Evolutionary conservation across 2,329 filamentous ascomycete species (phyloP).

Genomic region (Ophiostoma himal-ulmi): DNA sequence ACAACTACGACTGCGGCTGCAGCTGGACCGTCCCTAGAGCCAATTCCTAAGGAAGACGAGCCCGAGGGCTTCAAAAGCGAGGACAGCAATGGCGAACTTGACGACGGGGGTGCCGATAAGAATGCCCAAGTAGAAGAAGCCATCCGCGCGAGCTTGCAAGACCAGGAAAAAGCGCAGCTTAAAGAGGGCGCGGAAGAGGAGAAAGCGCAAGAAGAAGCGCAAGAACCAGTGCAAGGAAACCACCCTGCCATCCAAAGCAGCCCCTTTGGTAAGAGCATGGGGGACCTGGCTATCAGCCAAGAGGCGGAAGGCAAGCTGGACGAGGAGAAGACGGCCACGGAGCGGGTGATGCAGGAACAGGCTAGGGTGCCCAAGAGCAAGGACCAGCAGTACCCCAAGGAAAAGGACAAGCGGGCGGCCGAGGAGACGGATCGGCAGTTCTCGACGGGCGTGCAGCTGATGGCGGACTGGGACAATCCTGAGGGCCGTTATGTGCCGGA

Average conservation of each 20-base stretch:
- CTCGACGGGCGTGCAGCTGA: slow-evolving; percentile 15
- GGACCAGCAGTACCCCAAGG: slow-evolving; percentile 3
- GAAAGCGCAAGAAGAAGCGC: neutral
- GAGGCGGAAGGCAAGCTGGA: neutral
- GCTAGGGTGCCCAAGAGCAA: neutral
- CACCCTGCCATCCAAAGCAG: neutral
- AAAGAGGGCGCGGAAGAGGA: neutral
- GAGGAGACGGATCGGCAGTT: slow-evolving; percentile 4
- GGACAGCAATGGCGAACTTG: neutral
- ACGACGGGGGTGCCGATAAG: neutral
- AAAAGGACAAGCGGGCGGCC: neutral
- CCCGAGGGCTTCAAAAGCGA: neutral
- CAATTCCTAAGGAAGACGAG: neutral
- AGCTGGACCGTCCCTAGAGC: neutral
- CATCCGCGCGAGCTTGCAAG: neutral
- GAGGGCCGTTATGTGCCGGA: slow-evolving; percentile 25
- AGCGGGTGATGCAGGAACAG: slow-evolving; percentile 4
- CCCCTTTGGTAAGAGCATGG: neutral
- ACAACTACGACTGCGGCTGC: too few species aligned
- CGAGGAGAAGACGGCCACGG: neutral
- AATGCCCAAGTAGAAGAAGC: neutral
- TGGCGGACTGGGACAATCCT: slow-evolving; percentile 28
- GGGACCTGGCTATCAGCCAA: neutral
- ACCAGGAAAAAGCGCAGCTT: neutral
- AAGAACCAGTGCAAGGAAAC: neutral